These are phyloP conservation scores for Colletotrichum destructivum DNA, from an alignment of 2,329 filamentous ascomycete species.

Conservation along the genomic window DNA sequence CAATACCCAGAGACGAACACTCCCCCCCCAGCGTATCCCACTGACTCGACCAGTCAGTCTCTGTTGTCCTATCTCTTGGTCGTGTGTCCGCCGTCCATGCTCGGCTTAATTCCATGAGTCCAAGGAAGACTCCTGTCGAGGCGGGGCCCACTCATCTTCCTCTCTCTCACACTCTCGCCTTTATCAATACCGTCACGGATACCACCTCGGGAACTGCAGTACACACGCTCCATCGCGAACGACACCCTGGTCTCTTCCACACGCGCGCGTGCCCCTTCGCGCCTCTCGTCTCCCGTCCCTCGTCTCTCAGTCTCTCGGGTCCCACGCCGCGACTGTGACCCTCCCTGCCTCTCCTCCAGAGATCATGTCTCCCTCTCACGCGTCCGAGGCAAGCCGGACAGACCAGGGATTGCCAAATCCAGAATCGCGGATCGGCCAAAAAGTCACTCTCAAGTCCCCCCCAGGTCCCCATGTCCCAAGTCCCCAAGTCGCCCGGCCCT, in stretches of 20 bases:
- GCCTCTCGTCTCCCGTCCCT: background rate
- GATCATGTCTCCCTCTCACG: background rate
- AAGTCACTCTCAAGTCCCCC: background rate
- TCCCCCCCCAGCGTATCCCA: background rate
- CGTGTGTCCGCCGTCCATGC: background rate
- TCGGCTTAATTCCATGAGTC: background rate
- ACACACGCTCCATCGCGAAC: background rate
- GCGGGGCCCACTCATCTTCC: background rate
- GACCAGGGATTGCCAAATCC: slow-evolving; percentile 13
- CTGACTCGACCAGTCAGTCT: slow-evolving; percentile 36
- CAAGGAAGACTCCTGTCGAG: background rate
- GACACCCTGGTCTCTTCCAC: background rate
- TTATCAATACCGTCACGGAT: slow-evolving; percentile 10
- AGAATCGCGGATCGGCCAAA: slow-evolving; percentile 26
- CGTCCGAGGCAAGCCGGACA: background rate
- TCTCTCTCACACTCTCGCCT: background rate
- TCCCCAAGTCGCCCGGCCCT: slow-evolving; percentile 8
- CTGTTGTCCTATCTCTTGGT: slow-evolving; percentile 30
- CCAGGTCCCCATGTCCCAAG: too few relatives aligned
- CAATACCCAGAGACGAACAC: slow-evolving; percentile 37
- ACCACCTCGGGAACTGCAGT: background rate
- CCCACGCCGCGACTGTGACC: background rate
- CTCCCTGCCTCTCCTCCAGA: background rate
- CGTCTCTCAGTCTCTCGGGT: background rate
- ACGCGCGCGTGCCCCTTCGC: background rate